Percentiles rank a stretch among this genome's conserved stretches.
Conservation (phyloP, 495 filamentous ascomycete species). For the Xylaria scruposa region DNA sequence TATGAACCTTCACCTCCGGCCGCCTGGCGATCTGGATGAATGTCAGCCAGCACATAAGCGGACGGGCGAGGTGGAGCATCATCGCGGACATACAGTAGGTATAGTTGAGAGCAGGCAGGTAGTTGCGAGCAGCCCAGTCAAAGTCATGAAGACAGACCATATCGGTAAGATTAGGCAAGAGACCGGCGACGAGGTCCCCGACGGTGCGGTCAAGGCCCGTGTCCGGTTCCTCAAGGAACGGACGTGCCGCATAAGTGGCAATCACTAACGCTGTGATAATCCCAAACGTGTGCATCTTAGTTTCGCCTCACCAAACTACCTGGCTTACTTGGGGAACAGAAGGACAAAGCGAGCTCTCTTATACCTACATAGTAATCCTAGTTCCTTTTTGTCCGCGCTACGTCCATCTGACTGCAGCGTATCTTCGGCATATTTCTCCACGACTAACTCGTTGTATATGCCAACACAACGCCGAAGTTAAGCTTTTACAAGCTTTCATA, state of each 20-base stretch:
- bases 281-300: slow-evolving; percentile 18
- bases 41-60: background rate
- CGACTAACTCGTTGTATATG: background rate
- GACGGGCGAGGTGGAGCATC: background rate
- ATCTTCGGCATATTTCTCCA: background rate
- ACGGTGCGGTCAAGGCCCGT: slow-evolving; percentile 37
- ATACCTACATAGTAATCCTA: slow-evolving; percentile 2
- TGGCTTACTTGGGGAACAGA: background rate
- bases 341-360: slow-evolving; percentile 11
- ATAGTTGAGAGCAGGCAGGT: too few species aligned
- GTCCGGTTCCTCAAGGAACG: slow-evolving; percentile 41
- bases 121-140: too few species aligned
- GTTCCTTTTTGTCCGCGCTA: background rate
- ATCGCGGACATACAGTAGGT: slow-evolving; percentile 26
- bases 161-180: too few species aligned
- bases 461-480: background rate
- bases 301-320: background rate
- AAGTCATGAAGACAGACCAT: too few species aligned
- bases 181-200: too few species aligned
- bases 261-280: slow-evolving; percentile 16
- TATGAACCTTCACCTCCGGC: slow-evolving; percentile 29
- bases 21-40: too few species aligned
- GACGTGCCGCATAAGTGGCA: slow-evolving; percentile 34
- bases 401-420: background rate
- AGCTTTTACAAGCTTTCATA: background rate